A percentile compares a stretch with the other conserved stretches of the same genome.
These are phyloP conservation scores for Rhynchosporium agropyri DNA, from an alignment of 2,329 filamentous ascomycete genomes.

Conservation along the genomic window DNA sequence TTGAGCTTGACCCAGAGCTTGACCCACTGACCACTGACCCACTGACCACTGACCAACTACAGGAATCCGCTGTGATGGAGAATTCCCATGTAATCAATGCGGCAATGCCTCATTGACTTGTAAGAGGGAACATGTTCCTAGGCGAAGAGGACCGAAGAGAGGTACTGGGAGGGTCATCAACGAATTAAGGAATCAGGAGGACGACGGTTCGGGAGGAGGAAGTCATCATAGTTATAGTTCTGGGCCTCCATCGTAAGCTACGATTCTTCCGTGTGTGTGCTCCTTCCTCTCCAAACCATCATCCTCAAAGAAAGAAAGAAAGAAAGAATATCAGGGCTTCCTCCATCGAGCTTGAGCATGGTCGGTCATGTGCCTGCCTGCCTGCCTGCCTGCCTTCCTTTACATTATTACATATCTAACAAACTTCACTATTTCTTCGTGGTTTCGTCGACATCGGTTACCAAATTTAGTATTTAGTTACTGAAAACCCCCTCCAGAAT, in stretches of 20 bases:
- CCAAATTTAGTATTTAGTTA: not conserved
- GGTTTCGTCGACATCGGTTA: no score
- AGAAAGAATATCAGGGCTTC: no score
- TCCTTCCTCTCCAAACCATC: not conserved
- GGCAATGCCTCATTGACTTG: constrained; percentile 60
- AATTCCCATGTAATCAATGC: constrained; percentile 62
- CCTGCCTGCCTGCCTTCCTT: no score
- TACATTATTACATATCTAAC: no score
- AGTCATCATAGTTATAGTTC: constrained; percentile 26
- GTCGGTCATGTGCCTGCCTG: not conserved
- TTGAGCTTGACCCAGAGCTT: constrained; percentile 9
- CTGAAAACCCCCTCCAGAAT: constrained; percentile 25
- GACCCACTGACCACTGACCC: constrained; percentile 23
- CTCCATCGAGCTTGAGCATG: not conserved
- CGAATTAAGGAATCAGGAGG: constrained; percentile 56
- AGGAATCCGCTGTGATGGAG: constrained; percentile 52
- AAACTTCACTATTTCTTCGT: no score
- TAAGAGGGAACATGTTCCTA: constrained; percentile 65
- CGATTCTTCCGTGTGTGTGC: not conserved
- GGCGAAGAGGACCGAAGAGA: constrained; percentile 65
- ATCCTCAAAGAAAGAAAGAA: not conserved
- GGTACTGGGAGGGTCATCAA: constrained; percentile 65
- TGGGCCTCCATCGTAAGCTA: constrained; percentile 35
- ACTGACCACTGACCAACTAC: constrained; percentile 24
- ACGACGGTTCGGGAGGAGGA: constrained; percentile 41